A percentile compares a stretch with the other conserved stretches of the same genome.
Conservation (phyloP, 495 filamentous ascomycete species). For the Cudoniella acicularis region DNA sequence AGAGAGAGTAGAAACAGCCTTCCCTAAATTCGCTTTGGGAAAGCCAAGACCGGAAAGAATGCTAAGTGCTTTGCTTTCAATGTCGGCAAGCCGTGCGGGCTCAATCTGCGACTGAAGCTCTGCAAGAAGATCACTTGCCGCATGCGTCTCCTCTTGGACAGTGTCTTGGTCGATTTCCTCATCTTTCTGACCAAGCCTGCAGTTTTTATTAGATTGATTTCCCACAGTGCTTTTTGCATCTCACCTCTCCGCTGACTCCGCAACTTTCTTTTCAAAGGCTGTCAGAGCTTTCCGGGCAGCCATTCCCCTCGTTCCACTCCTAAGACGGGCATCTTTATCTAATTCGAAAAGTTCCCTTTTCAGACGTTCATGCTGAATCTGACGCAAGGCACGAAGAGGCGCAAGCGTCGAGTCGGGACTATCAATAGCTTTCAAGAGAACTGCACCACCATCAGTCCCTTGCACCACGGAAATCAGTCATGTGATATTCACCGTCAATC, state of each 20-base stretch:
- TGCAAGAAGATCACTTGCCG: conserved; percentile 57
- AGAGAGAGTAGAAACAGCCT: conserved; percentile 60
- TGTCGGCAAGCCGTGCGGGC: conserved; percentile 45
- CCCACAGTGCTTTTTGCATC: conserved; percentile 4
- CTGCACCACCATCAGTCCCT: conserved; percentile 20
- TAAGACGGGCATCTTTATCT: conserved; percentile 65
- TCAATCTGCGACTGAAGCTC: conserved; percentile 58
- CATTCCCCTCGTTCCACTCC: conserved; percentile 68
- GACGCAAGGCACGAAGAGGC: conserved; percentile 55
- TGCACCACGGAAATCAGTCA: neutral
- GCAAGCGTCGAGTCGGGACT: conserved; percentile 44
- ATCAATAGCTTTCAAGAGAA: conserved; percentile 43
- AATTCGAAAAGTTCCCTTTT: conserved; percentile 60
- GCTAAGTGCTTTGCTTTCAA: conserved; percentile 57
- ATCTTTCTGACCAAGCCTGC: conserved; percentile 49
- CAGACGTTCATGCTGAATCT: conserved; percentile 54
- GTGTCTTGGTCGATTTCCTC: conserved; percentile 50
- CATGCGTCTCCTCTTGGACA: conserved; percentile 57
- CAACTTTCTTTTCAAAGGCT: conserved; percentile 58
- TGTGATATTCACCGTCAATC: conserved; percentile 45
- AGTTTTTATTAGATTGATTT: conserved; percentile 2
- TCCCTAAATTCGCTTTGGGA: conserved; percentile 51
- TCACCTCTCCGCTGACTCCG: conserved; percentile 50
- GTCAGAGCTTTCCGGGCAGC: conserved; percentile 68
- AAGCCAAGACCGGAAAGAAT: conserved; percentile 72